Conservation (phyloP, 192 early-diverging fungal species). For the Coemansia sp. region DNA sequence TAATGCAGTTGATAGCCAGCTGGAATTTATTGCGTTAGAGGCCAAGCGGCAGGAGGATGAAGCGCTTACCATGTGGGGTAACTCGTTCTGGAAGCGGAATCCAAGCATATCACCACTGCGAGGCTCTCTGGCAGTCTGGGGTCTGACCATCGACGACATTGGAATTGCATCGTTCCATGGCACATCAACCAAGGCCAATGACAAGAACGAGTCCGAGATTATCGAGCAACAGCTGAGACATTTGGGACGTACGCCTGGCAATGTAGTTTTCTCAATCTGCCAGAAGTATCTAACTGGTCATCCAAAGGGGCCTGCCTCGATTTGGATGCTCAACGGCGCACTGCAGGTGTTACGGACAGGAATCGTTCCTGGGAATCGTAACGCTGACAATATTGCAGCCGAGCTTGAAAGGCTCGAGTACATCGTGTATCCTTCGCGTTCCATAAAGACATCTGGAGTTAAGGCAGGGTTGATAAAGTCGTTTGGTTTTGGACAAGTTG, state of each 20-base stretch:
- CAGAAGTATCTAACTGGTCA: slow-evolving; percentile 90
- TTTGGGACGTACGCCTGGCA: slow-evolving; percentile 71
- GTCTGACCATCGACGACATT: slow-evolving; percentile 85
- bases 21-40: slow-evolving; percentile 62
- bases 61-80: slow-evolving; percentile 73
- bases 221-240: slow-evolving; percentile 63
- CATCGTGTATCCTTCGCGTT: slow-evolving; percentile 80
- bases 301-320: slow-evolving; percentile 87
- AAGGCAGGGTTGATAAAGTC: slow-evolving; percentile 89
- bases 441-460: slow-evolving; percentile 87
- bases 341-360: slow-evolving; percentile 78
- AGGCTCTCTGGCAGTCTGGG: slow-evolving; percentile 78
- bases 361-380: slow-evolving; percentile 87
- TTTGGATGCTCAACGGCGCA: slow-evolving; percentile 93
- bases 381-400: slow-evolving; percentile 50
- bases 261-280: slow-evolving; percentile 71
- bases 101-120: slow-evolving; percentile 76
- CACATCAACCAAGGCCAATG: slow-evolving; percentile 88
- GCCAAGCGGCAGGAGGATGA: slow-evolving; percentile 68
- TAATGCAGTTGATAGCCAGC: background rate
- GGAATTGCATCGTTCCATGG: slow-evolving; percentile 90
- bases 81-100: slow-evolving; percentile 76
- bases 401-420: slow-evolving; percentile 73
- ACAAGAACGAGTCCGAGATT: slow-evolving; percentile 87
- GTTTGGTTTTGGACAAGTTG: slow-evolving; percentile 95